A percentile compares a stretch with the other conserved stretches of the same genome.
phyloP scores from a whole-genome alignment of 129 eudicot species.

The Escallonia herrerae region DNA sequence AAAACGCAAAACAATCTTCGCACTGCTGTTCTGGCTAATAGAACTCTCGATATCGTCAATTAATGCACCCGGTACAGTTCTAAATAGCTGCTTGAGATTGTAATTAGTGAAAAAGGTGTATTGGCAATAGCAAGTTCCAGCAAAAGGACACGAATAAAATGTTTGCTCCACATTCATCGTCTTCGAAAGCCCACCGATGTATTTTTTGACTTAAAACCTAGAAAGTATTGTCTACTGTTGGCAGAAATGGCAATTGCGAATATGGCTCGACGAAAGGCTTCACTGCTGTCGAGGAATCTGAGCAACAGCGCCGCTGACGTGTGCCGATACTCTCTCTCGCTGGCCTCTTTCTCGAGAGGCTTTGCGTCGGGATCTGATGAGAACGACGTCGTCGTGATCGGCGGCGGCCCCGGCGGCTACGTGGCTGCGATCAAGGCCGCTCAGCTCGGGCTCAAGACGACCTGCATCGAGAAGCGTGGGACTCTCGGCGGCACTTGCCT shows the following conservation, averaged over 20 bases:
- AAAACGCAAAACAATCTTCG: too few relatives aligned
- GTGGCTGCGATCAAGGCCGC: conserved; percentile 93
- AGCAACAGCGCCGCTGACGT: conserved; percentile 13
- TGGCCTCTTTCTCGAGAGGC: conserved; percentile 22
- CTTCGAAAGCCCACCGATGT: not conserved
- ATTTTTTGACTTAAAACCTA: not conserved
- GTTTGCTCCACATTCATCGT: not conserved
- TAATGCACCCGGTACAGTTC: too few relatives aligned
- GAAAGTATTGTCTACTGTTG: not conserved
- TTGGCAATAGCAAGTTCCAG: too few relatives aligned
- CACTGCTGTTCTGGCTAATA: too few relatives aligned
- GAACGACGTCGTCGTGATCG: conserved; percentile 72
- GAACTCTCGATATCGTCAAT: too few relatives aligned
- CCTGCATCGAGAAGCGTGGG: conserved; percentile 86
- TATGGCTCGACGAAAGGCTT: conserved; percentile 45
- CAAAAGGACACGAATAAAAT: too few relatives aligned
- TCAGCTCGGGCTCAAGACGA: conserved; percentile 80
- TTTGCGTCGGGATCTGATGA: conserved; percentile 66
- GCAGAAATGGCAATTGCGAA: conserved; percentile 56
- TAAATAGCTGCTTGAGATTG: too few relatives aligned
- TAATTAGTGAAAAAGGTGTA: too few relatives aligned
- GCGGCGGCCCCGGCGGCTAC: conserved; percentile 92
- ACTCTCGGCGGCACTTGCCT: conserved; percentile 91
- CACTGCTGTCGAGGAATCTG: conserved; percentile 18
- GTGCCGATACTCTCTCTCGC: conserved; percentile 30